phyloP scores from a whole-genome alignment of 2,329 filamentous ascomycete genomes.

The Aspergillus aculeatinus region DNA sequence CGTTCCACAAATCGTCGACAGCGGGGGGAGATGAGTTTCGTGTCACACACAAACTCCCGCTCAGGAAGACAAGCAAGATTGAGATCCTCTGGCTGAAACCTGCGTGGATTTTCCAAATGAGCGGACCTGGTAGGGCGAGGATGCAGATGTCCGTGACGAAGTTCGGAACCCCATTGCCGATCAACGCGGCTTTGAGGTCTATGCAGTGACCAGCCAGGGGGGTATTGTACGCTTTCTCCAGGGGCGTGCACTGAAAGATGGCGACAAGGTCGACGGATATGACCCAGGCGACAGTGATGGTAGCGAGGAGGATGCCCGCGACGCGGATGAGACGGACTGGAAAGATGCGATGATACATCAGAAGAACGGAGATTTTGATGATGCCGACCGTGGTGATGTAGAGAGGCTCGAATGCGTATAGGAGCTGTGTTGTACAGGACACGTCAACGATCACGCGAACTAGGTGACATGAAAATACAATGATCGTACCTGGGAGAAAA shows the following conservation, averaged over 20 bases:
- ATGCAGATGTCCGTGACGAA: too few relatives aligned
- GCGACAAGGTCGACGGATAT: slow-evolving; percentile 8
- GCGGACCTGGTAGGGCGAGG: too few relatives aligned
- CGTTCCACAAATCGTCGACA: too few relatives aligned
- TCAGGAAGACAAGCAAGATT: too few relatives aligned
- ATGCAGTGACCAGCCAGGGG: too few relatives aligned
- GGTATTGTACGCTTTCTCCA: too few relatives aligned
- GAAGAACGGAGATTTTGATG: slow-evolving; percentile 8
- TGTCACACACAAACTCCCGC: too few relatives aligned
- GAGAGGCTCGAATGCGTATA: slow-evolving; percentile 5
- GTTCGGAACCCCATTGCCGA: too few relatives aligned
- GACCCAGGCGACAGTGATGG: slow-evolving; percentile 6
- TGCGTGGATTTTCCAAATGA: background rate
- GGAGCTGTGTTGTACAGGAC: background rate
- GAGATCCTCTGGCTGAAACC: background rate
- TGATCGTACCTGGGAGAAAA: background rate
- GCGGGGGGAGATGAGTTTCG: too few relatives aligned
- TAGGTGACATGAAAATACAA: background rate
- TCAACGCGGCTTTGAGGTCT: too few relatives aligned
- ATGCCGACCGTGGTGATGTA: slow-evolving; percentile 5
- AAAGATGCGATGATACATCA: slow-evolving; percentile 10
- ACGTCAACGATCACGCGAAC: background rate
- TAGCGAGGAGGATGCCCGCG: background rate
- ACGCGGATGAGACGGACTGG: slow-evolving; percentile 3
- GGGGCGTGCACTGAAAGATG: background rate